These are phyloP conservation scores for Cladosporium sp. DNA, from an alignment of 2,329 filamentous ascomycete species.

Conservation along the genomic window DNA sequence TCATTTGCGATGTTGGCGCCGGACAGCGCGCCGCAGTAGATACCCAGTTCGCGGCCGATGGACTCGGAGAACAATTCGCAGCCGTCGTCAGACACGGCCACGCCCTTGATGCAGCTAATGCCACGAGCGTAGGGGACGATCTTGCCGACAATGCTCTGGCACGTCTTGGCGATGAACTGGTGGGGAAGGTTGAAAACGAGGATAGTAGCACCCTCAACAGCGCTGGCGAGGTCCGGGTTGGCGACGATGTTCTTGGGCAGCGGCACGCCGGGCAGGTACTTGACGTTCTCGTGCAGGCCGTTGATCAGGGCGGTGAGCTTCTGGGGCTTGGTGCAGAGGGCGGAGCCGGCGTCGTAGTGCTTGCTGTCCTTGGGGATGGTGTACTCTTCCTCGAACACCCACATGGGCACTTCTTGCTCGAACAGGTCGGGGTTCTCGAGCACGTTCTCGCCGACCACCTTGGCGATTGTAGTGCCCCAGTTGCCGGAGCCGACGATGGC, in stretches of 20 bases:
- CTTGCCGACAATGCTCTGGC: slow-evolving; percentile 77
- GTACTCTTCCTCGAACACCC: slow-evolving; percentile 95
- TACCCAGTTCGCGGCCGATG: slow-evolving; percentile 84
- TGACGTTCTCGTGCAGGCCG: slow-evolving; percentile 88
- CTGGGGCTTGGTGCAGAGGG: slow-evolving; percentile 61
- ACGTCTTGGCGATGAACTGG: slow-evolving; percentile 88
- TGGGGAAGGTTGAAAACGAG: slow-evolving; percentile 96
- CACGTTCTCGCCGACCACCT: slow-evolving; percentile 93
- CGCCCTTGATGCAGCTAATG: slow-evolving; percentile 97
- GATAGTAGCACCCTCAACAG: slow-evolving; percentile 80
- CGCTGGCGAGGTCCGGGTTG: slow-evolving; percentile 73
- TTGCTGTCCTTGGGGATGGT: slow-evolving; percentile 66
- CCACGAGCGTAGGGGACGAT: slow-evolving; percentile 89
- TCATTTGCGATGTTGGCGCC: slow-evolving; percentile 96
- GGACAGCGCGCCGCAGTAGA: slow-evolving; percentile 93
- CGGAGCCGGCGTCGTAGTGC: slow-evolving; percentile 61
- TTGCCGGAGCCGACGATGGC: slow-evolving; percentile 94
- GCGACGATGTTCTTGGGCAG: slow-evolving; percentile 81
- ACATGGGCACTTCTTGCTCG: slow-evolving; percentile 91
- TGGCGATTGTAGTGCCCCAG: slow-evolving; percentile 97
- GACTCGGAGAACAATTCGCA: slow-evolving; percentile 91
- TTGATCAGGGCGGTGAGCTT: slow-evolving; percentile 94
- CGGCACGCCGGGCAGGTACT: slow-evolving; percentile 87
- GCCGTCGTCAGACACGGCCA: slow-evolving; percentile 76
- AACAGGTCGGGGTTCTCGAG: slow-evolving; percentile 74